These are phyloP conservation scores for Neonectria hederae DNA, from an alignment of 2,329 filamentous ascomycete species.

Conservation along the genomic window DNA sequence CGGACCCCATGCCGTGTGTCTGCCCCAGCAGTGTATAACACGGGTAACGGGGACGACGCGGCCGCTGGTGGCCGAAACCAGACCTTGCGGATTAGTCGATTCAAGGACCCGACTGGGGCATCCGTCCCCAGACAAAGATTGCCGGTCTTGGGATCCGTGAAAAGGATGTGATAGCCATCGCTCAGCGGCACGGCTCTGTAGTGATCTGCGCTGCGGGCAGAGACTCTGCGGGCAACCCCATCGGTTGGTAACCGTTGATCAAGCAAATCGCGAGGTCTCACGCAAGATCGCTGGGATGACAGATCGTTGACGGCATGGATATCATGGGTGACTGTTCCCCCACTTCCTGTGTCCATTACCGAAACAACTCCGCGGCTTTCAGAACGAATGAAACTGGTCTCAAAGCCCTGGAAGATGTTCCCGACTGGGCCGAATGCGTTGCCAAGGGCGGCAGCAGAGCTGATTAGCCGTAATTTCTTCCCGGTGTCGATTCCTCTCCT, in stretches of 20 bases:
- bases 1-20: conserved; percentile 67
- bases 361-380: conserved; percentile 35
- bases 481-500: conserved; percentile 58
- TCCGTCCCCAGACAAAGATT: conserved; percentile 70
- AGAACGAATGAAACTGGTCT: conserved; percentile 33
- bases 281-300: conserved; percentile 23
- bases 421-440: conserved; percentile 33
- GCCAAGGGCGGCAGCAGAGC: conserved; percentile 59
- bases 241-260: conserved; percentile 28
- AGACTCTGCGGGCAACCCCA: conserved; percentile 41
- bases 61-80: conserved; percentile 54
- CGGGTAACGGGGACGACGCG: conserved; percentile 51
- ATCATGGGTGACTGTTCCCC: conserved; percentile 22
- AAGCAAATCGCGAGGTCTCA: conserved; percentile 25
- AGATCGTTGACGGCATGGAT: conserved; percentile 24
- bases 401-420: conserved; percentile 35
- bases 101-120: conserved; percentile 59
- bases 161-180: conserved; percentile 72
- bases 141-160: conserved; percentile 67
- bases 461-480: conserved; percentile 69
- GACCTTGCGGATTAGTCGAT: conserved; percentile 67
- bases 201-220: conserved; percentile 62
- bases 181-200: conserved; percentile 71
- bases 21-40: conserved; percentile 64
- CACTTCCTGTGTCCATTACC: conserved; percentile 25